These are phyloP conservation scores for Xerocomellus amylosporus DNA, from an alignment of 768 basidiomycete genomes.

Conservation along the genomic window DNA sequence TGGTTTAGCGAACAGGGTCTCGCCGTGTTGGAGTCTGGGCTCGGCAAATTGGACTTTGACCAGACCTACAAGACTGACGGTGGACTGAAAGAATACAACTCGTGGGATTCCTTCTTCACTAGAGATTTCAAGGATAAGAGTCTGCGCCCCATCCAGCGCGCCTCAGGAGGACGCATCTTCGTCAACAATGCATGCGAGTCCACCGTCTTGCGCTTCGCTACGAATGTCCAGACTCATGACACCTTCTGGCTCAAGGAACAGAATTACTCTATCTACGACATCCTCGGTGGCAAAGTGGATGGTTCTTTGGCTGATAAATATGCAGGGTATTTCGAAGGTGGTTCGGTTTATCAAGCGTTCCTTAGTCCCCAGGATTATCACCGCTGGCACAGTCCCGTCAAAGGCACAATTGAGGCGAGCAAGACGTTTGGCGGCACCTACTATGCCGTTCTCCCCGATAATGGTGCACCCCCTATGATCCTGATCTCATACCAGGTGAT, in stretches of 20 bases:
- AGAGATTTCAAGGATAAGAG: conserved; percentile 30
- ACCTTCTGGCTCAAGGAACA: conserved; percentile 59
- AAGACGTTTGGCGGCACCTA: conserved; percentile 29
- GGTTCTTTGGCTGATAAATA: conserved; percentile 8
- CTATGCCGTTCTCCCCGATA: conserved; percentile 10
- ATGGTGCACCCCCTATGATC: neutral
- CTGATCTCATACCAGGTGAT: conserved; percentile 1
- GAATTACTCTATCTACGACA: conserved; percentile 56
- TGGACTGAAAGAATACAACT: neutral
- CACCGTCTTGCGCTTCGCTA: conserved; percentile 34
- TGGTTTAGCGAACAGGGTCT: too few relatives aligned
- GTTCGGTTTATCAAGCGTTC: conserved; percentile 53
- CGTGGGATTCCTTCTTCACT: conserved; percentile 55
- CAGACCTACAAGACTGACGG: neutral
- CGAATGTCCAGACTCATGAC: conserved; percentile 40
- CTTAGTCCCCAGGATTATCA: conserved; percentile 52
- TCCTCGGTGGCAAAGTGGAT: conserved; percentile 34
- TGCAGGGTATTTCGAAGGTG: conserved; percentile 43
- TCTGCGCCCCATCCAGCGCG: too few relatives aligned
- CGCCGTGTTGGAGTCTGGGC: neutral
- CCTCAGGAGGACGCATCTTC: too few relatives aligned
- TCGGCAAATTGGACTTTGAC: neutral
- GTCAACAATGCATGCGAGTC: conserved; percentile 51
- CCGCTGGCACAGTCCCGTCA: conserved; percentile 58
- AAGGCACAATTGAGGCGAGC: conserved; percentile 37